Evolutionary conservation across 371 early-diverging fungal genomes (phyloP), one percentile per base, ranked within the genome.

Genomic region (Coemansia sp.): DNA sequence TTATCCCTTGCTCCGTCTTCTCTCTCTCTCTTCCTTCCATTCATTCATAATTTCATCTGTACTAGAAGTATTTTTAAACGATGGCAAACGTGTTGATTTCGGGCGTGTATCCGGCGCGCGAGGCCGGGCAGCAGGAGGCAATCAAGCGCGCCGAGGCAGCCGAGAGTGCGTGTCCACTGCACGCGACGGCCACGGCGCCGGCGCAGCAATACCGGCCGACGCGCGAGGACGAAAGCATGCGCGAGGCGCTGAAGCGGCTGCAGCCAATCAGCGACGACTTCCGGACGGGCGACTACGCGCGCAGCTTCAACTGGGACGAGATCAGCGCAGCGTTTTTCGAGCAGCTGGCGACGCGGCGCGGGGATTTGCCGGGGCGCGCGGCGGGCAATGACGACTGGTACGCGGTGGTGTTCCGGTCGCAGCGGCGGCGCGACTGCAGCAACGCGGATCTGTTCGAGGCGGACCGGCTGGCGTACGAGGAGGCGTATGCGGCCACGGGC

Each of bases 361-460:
- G 6, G 9, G 32, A 49, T 1, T 35, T 62, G n/a, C 57, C 57
- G 2, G 26, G 16, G 4, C 58, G 50, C 26, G 14, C 34, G 2
- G 2, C 13, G 3, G 10, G 38, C 9, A 34, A 16, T 11, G 53
- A 35, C 0, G 4, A 45, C 30, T 73, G 73, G 73, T 73, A 68
- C 26, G 73, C 73, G 9, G 73, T 73, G 42, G 73, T 68, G 36
- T 73, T 73, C 20, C 50, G 73, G 50, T 73, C 73, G 10, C 51
- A 61, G 58, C 63, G 73, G 3, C 55, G 62, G 11, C 48, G 16
- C 1, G 73, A 73, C 34, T 73, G 73, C 65, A 59, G 57, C 36
- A 64, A 60, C 16, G 47, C 63, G 0, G 73, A 73, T 40, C 34
- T 73, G 39, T 73, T 68, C 41, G 60, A 57, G 8, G 73, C 73